Conservation (phyloP, 2,329 filamentous ascomycete species). For the Zymoseptoria pseudotritici region DNA sequence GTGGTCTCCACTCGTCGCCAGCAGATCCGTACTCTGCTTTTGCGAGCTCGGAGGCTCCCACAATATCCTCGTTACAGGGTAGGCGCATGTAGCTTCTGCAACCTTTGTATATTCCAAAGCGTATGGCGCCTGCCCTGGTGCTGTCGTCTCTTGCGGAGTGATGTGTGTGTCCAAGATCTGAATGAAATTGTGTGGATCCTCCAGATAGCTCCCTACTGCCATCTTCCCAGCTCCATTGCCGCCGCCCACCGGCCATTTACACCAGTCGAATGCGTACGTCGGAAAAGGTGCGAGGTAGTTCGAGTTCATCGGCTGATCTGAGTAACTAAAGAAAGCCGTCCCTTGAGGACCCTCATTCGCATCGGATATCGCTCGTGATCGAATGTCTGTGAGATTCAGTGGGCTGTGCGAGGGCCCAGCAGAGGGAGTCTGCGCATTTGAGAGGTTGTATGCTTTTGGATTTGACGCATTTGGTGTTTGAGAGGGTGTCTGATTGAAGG, state of each 20-base stretch:
- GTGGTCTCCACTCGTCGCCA: conserved; percentile 93
- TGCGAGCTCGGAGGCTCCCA: conserved; percentile 95
- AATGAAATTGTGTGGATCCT: conserved; percentile 98
- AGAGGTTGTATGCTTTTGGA: conserved; percentile 53
- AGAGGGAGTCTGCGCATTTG: conserved; percentile 47
- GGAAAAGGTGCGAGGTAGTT: conserved; percentile 94
- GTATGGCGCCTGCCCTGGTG: conserved; percentile 63
- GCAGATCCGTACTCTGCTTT: conserved; percentile 88
- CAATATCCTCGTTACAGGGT: conserved; percentile 87
- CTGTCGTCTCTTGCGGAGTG: conserved; percentile 58
- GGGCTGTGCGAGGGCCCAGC: conserved; percentile 72
- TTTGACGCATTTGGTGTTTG: conserved; percentile 34
- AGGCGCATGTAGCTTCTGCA: conserved; percentile 94
- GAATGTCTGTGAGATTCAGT: conserved; percentile 83
- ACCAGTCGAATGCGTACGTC: conserved; percentile 97
- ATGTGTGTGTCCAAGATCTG: conserved; percentile 93
- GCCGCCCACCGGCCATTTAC: conserved; percentile 82
- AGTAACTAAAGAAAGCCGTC: conserved; percentile 54
- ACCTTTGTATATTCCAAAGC: conserved; percentile 86
- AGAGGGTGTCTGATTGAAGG: conserved; percentile 58
- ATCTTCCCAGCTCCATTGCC: conserved; percentile 80
- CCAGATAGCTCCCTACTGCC: conserved; percentile 89
- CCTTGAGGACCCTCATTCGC: conserved; percentile 65
- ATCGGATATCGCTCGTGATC: conserved; percentile 74
- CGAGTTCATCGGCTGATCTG: conserved; percentile 64